Percentiles rank a stretch among this genome's conserved stretches.
Conservation (phyloP, 768 basidiomycete species). For the Scleroderma citrinum region DNA sequence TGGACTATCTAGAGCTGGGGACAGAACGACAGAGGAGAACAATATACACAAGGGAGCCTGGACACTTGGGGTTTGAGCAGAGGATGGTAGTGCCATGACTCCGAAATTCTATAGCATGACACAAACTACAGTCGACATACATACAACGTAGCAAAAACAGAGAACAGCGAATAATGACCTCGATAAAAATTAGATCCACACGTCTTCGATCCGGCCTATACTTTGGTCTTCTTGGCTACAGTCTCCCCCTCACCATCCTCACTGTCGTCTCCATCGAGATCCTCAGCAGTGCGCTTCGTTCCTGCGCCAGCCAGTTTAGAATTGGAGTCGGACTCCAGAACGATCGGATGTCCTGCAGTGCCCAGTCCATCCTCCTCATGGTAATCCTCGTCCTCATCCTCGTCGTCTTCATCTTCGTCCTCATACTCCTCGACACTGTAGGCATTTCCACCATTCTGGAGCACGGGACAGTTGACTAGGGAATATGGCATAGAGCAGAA, state of each 20-base stretch:
- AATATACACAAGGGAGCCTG: constrained; percentile 35
- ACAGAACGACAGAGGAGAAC: constrained; percentile 54
- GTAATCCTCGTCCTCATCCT: constrained; percentile 21
- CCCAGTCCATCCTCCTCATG: constrained; percentile 3
- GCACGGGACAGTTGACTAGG: too few species aligned
- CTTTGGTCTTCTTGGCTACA: constrained; percentile 21
- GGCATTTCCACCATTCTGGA: too few species aligned
- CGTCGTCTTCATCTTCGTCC: constrained; percentile 9
- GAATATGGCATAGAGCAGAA: too few species aligned
- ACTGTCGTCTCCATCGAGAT: neutral
- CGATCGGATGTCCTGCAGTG: constrained; percentile 5
- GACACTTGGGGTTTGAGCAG: constrained; percentile 48
- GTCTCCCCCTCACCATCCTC: constrained; percentile 12
- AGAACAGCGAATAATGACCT: neutral
- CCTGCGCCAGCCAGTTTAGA: constrained; percentile 6
- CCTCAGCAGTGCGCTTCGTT: constrained; percentile 18
- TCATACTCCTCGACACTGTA: too few species aligned
- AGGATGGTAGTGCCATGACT: constrained; percentile 57
- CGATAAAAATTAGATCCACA: neutral
- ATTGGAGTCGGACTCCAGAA: neutral
- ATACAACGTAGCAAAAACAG: neutral
- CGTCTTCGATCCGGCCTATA: constrained; percentile 7
- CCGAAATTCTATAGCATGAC: too few species aligned
- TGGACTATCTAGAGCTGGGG: constrained; percentile 64
- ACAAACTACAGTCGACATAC: neutral